Conservation (phyloP, 2,329 filamentous ascomycete genomes). For the Ceratocystis cacaofunesta region DNA sequence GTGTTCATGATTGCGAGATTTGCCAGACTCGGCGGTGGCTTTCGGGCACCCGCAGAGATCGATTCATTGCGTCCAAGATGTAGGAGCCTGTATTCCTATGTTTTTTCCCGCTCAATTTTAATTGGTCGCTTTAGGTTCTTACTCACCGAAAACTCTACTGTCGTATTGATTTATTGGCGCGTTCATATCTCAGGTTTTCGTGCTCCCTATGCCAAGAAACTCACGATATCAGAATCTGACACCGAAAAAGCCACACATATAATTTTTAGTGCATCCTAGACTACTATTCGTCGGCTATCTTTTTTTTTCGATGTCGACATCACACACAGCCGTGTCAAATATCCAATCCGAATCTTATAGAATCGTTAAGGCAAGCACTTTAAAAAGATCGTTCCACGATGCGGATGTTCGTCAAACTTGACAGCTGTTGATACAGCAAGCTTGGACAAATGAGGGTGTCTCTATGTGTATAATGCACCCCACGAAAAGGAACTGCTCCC, state of each 20-base stretch:
- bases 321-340: background rate
- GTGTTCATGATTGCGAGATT: background rate
- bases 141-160: background rate
- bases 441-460: background rate
- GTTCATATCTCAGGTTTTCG: background rate
- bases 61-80: background rate
- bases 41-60: background rate
- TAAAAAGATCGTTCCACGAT: background rate
- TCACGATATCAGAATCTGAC: background rate
- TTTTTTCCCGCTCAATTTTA: background rate
- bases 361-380: constrained; percentile 2
- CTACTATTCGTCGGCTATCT: background rate
- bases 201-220: background rate
- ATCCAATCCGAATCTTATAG: background rate
- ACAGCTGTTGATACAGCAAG: background rate
- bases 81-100: background rate
- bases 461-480: background rate
- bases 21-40: background rate
- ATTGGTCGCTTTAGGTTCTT: background rate
- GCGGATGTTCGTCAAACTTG: background rate
- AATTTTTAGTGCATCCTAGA: background rate
- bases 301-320: background rate
- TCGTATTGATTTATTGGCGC: background rate
- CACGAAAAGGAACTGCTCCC: background rate
- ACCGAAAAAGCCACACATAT: background rate